These are phyloP conservation scores for Pseudogymnoascus sp. DNA, from an alignment of 2,329 filamentous ascomycete species.

Conservation along the genomic window DNA sequence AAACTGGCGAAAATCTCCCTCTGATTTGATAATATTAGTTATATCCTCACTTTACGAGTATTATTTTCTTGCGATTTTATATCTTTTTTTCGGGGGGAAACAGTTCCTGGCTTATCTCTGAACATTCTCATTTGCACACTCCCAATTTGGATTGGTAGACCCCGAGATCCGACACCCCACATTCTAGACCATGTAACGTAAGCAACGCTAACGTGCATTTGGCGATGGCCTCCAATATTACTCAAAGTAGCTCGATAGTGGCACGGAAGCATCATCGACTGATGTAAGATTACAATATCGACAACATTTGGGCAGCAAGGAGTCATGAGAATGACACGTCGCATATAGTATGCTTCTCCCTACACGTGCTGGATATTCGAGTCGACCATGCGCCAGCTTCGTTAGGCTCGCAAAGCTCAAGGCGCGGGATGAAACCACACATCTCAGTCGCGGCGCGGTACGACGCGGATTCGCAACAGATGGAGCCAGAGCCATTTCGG, in stretches of 20 bases:
- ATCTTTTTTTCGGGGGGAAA: background rate
- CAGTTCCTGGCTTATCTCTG: background rate
- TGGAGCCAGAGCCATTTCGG: slow-evolving; percentile 7
- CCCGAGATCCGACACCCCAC: background rate
- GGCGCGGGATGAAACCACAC: slow-evolving; percentile 28
- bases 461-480: slow-evolving; percentile 37
- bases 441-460: slow-evolving; percentile 22
- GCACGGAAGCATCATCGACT: slow-evolving; percentile 1
- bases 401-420: slow-evolving; percentile 43
- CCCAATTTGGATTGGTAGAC: background rate
- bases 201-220: slow-evolving; percentile 4
- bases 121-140: background rate
- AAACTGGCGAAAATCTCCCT: background rate
- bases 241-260: background rate
- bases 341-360: slow-evolving; percentile 25
- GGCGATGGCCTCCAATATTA: slow-evolving; percentile 6
- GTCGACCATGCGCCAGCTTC: slow-evolving; percentile 34
- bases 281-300: slow-evolving; percentile 4
- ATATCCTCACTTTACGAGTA: background rate
- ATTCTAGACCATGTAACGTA: background rate
- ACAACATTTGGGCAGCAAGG: slow-evolving; percentile 6
- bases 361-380: slow-evolving; percentile 22
- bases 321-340: slow-evolving; percentile 6
- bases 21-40: background rate
- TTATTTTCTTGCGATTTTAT: background rate